Base-by-base conservation (phyloP, 2,329 filamentous ascomycete species). In the Leptographium radiaticola region DNA sequence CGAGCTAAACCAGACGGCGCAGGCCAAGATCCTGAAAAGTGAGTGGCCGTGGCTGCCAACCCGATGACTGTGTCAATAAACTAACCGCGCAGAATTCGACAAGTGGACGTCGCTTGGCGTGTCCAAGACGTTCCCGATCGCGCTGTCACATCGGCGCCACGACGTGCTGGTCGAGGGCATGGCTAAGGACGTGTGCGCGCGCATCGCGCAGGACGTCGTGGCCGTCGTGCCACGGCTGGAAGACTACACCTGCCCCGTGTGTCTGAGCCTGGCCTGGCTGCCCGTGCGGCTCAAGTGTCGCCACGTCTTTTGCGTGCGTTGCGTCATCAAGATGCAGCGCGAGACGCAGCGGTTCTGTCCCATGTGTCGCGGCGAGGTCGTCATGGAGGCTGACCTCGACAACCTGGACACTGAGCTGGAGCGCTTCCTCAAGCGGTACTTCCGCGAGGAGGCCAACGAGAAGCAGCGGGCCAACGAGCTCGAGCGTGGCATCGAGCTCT, bases 11-110 rank as follows among this genome's bases (percentile, higher is more conserved):
- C 79, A 80, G 59, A 77, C 77, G 34, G 89, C 89, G 1, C 80
- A 93, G 62, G 73, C 72, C 38, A 95, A 95, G 67, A 95, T 95
- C 51, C 69, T 95, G 52, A 95, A 95, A 67, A 95, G 84, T 86
- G 65, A 58, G 77, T 67, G 9, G 16, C 46, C 15, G 20, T 25
- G 10, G 36, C 47, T 46, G 10, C 31, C 49, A 5, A 5, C 47
- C 15, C n/a, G 10, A 7, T 10, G n/a, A n/a, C 16, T 18, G 3
- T 47, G 16, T 5, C 3, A 15, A 6, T 13, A 4, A 15, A 20
- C 45, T 34, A 15, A 47, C 47, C 16, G n/a, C 11, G 10, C 58
- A 89, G 81, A 91, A 69, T 95, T 95, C 64, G 87, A 93, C 68
- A 95, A 95, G 68, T 80, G 82, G 55, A 95, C 89, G 1, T 81